Evolutionary conservation across 345 rosid species (phyloP).

Genomic region (Boechera retrofracta): DNA sequence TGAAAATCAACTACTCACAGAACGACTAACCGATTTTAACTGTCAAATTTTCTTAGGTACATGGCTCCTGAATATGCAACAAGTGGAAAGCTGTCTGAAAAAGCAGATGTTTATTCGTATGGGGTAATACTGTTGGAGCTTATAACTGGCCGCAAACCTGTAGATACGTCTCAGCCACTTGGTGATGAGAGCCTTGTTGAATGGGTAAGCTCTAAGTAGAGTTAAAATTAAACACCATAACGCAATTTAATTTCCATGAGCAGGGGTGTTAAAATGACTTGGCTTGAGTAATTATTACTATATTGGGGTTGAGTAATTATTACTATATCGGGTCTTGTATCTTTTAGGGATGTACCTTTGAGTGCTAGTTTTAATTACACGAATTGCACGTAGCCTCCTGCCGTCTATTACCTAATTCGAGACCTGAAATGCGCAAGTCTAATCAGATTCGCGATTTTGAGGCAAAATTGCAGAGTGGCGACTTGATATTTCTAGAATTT

Average conservation of each 20-base stretch:
- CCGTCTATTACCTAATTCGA: background rate
- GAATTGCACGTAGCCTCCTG: background rate
- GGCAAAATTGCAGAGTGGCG: background rate
- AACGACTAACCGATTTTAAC: background rate
- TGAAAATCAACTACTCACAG: background rate
- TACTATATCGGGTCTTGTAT: background rate
- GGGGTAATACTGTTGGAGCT: conserved; percentile 97
- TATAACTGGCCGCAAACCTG: conserved; percentile 96
- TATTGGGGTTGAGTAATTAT: background rate
- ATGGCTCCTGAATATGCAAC: conserved; percentile 99
- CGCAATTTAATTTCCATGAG: background rate
- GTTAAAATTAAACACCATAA: background rate
- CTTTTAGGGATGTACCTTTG: background rate
- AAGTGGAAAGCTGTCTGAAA: conserved; percentile 94
- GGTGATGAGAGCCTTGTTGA: conserved; percentile 99
- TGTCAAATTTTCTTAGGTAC: conserved; percentile 57
- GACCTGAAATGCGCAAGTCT: background rate
- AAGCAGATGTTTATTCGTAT: conserved; percentile 93
- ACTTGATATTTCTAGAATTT: background rate
- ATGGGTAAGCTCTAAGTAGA: conserved; percentile 62
- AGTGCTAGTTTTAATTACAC: background rate
- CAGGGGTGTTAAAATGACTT: background rate
- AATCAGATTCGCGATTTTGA: background rate
- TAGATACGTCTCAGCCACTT: conserved; percentile 84
- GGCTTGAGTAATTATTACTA: background rate